phyloP scores from a whole-genome alignment of 108 stramenopile species.

The Skeletonema grethae region DNA sequence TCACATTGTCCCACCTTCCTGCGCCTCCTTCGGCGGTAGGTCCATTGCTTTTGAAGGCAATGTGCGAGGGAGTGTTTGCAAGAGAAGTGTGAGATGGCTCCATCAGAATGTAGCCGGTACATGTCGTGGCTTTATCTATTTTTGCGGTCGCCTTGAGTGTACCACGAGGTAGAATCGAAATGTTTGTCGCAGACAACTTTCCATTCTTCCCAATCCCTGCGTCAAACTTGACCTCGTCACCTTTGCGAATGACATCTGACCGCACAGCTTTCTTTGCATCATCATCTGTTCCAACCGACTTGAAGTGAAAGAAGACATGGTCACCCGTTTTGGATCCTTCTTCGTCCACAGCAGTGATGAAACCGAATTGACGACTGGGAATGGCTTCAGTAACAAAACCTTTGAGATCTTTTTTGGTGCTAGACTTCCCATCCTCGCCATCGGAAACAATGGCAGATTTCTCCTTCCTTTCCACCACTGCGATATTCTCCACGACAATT shows the following conservation, averaged over 20 bases:
- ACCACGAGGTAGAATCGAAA: constrained; percentile 61
- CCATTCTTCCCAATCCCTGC: constrained; percentile 62
- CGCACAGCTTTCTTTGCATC: constrained; percentile 19
- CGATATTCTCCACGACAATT: constrained; percentile 52
- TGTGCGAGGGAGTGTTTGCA: constrained; percentile 48
- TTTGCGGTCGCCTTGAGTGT: constrained; percentile 56
- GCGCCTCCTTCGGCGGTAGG: constrained; percentile 20
- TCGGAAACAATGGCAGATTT: constrained; percentile 6
- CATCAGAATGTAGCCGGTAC: constrained; percentile 69
- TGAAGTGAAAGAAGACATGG: constrained; percentile 66
- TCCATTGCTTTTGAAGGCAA: constrained; percentile 20
- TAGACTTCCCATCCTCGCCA: constrained; percentile 17
- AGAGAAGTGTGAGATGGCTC: constrained; percentile 75
- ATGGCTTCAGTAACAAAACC: constrained; percentile 78
- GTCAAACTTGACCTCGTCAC: constrained; percentile 79
- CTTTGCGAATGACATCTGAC: constrained; percentile 41
- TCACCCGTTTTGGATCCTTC: constrained; percentile 61
- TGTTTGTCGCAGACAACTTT: constrained; percentile 63
- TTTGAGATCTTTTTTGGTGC: constrained; percentile 26
- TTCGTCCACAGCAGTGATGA: constrained; percentile 74
- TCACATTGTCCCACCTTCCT: constrained; percentile 61
- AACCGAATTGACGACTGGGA: constrained; percentile 70
- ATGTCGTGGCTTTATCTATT: constrained; percentile 55
- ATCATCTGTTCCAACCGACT: constrained; percentile 13
- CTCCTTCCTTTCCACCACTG: constrained; percentile 53